Evolutionary conservation across 352 stramenopile genomes (phyloP).

Genomic region (Pythium phragmitis): DNA sequence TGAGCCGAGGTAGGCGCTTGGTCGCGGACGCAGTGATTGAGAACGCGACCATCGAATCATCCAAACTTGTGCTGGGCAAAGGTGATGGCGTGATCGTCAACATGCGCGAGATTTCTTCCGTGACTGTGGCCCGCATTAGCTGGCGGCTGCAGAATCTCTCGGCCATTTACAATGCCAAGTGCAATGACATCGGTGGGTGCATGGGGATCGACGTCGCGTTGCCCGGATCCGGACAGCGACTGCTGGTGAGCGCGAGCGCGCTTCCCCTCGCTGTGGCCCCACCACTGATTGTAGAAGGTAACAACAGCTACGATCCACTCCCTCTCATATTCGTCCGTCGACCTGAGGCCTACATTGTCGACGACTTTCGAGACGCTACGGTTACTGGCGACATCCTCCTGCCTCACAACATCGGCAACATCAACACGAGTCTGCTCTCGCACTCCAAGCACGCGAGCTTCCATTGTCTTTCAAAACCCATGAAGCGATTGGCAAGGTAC

Average conservation of each 20-base stretch:
- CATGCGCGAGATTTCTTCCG: neutral
- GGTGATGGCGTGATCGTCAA: neutral
- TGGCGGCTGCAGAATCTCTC: neutral
- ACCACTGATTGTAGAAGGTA: neutral
- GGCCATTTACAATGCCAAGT: neutral
- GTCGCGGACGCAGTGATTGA: neutral
- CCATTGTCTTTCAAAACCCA: neutral
- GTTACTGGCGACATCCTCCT: too few relatives aligned
- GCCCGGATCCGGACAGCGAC: neutral
- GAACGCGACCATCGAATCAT: neutral
- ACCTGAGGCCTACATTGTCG: too few relatives aligned
- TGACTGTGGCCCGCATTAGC: neutral
- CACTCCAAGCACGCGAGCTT: neutral
- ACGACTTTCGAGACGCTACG: too few relatives aligned
- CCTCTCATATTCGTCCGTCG: too few relatives aligned
- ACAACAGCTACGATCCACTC: too few relatives aligned
- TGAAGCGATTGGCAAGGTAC: neutral
- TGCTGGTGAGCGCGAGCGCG: neutral
- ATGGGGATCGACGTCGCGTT: neutral
- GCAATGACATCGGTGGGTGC: neutral
- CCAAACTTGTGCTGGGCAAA: neutral
- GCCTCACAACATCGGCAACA: neutral
- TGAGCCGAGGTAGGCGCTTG: neutral
- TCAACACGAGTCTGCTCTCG: neutral
- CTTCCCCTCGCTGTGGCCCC: neutral